Conservation (phyloP, 140 eudicot species). For the Senecio squalidus region DNA sequence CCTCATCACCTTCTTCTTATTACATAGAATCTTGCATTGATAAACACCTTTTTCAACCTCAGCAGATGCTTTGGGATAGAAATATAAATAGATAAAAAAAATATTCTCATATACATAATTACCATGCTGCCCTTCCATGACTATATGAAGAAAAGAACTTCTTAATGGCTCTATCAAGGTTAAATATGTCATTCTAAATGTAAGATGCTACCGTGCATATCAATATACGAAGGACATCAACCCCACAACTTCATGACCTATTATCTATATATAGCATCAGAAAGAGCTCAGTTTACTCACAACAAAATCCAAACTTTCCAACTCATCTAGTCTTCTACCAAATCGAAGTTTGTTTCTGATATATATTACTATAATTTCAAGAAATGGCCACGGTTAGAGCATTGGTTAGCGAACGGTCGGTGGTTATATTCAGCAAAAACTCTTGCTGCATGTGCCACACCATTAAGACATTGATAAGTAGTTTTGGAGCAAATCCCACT, state of each 20-base stretch:
- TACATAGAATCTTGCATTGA: conserved; percentile 11
- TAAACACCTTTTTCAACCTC: conserved; percentile 31
- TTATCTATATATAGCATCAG: conserved; percentile 33
- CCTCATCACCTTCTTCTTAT: conserved; percentile 23
- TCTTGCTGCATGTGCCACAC: conserved; percentile 68
- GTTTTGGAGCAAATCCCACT: conserved; percentile 79
- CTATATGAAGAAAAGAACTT: neutral
- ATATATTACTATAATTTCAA: neutral
- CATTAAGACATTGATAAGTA: conserved; percentile 46
- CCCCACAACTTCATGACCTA: conserved; percentile 8
- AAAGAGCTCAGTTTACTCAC: conserved; percentile 26
- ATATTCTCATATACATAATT: conserved; percentile 5
- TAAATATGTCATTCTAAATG: conserved; percentile 18
- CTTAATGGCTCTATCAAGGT: conserved; percentile 21
- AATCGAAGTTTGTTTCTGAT: neutral
- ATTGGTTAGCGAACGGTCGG: conserved; percentile 43
- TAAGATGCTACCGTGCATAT: conserved; percentile 30
- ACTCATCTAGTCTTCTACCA: conserved; percentile 16
- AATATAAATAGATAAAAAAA: conserved; percentile 10
- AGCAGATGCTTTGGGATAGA: conserved; percentile 25
- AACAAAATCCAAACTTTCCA: conserved; percentile 13
- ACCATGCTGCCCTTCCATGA: conserved; percentile 16
- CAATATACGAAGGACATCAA: conserved; percentile 25
- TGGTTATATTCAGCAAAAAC: conserved; percentile 70
- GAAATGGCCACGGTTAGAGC: conserved; percentile 41